phyloP scores from a whole-genome alignment of 2,329 filamentous ascomycete species.

The Penicillium thymicola region DNA sequence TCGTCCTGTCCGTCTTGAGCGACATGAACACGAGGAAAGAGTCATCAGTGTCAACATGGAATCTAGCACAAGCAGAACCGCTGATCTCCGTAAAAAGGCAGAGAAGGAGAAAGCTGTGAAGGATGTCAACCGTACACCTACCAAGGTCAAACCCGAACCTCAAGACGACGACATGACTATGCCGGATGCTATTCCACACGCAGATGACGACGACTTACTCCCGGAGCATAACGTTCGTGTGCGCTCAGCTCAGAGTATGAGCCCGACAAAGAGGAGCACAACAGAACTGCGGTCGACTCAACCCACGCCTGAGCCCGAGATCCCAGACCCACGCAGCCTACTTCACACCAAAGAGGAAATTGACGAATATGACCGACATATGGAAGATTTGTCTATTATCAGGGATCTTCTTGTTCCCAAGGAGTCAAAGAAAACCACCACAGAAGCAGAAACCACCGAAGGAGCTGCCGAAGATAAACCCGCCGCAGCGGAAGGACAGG shows the following conservation, averaged over 20 bases:
- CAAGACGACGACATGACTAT: conserved; percentile 46
- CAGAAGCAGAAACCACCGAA: conserved; percentile 7
- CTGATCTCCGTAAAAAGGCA: conserved; percentile 39
- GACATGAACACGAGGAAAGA: conserved; percentile 56
- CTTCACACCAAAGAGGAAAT: conserved; percentile 43
- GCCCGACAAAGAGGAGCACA: conserved; percentile 18
- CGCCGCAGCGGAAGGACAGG: conserved; percentile 13
- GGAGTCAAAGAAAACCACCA: conserved; percentile 19
- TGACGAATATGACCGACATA: conserved; percentile 42
- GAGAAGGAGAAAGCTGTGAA: conserved; percentile 31
- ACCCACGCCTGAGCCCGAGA: conserved; percentile 24
- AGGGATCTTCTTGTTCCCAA: conserved; percentile 35
- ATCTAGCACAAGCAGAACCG: conserved; percentile 46
- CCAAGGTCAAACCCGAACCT: conserved; percentile 52
- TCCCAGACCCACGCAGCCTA: conserved; percentile 27
- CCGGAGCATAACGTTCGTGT: conserved; percentile 36
- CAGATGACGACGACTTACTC: conserved; percentile 34
- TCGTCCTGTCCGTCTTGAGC: conserved; percentile 54
- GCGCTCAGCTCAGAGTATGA: conserved; percentile 17
- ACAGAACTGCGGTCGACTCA: conserved; percentile 11
- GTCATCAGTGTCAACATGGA: conserved; percentile 54
- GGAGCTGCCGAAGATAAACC: conserved; percentile 12
- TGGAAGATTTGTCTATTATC: conserved; percentile 39
- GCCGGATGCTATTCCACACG: conserved; percentile 31
- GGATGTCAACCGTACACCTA: conserved; percentile 29